These are phyloP conservation scores for Magnolia changhungtana DNA, from an alignment of 164 flowering plant genomes.

Conservation along the genomic window DNA sequence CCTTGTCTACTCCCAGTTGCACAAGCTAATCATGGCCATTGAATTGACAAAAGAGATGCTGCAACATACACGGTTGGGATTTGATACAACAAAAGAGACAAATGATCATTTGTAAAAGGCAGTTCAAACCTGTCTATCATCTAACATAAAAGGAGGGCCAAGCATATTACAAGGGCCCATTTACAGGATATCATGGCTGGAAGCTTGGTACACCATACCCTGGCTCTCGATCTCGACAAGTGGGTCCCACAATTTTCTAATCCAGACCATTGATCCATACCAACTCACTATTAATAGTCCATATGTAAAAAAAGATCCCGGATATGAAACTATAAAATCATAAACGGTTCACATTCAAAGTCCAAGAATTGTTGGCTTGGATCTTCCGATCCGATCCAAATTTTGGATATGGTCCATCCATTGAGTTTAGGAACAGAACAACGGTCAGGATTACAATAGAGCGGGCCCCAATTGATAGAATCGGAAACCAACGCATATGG, in stretches of 20 bases:
- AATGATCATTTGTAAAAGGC: background rate
- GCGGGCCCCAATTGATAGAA: background rate
- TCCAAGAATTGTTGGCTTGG: background rate
- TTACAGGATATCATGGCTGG: background rate
- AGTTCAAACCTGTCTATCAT: slow-evolving; percentile 1
- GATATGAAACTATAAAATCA: background rate
- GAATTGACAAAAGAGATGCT: background rate
- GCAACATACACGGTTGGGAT: background rate
- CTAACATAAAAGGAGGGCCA: slow-evolving; percentile 4
- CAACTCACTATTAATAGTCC: background rate
- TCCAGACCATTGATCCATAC: background rate
- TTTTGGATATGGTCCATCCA: background rate
- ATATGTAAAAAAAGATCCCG: too few relatives aligned
- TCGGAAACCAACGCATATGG: background rate
- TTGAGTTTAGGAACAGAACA: background rate
- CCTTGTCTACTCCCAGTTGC: too few relatives aligned
- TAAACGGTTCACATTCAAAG: too few relatives aligned
- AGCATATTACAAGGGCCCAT: background rate
- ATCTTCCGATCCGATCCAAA: background rate
- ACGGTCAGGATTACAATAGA: background rate
- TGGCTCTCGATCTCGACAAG: background rate
- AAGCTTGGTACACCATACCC: background rate
- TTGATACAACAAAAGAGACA: slow-evolving; percentile 11
- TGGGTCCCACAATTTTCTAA: background rate
- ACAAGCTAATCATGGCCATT: background rate